Base-by-base conservation (phyloP, 2,329 filamentous ascomycete genomes). In the Cladobotryum mycophilum region DNA sequence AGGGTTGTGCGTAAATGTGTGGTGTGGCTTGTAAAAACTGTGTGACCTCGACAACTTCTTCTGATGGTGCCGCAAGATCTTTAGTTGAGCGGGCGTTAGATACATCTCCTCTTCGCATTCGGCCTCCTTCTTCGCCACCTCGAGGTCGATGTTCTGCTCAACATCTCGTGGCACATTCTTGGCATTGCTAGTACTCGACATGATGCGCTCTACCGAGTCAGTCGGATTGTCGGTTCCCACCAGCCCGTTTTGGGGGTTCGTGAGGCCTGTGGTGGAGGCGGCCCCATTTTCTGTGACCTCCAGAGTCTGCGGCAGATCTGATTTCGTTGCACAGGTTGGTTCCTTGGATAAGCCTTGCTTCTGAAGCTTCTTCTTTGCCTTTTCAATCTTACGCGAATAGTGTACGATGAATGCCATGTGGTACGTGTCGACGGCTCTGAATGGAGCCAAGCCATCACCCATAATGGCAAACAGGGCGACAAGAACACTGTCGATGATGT, bases 21-120 rank as follows among this genome's bases (percentile, higher is more conserved):
- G 89, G 66, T 95, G 86, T 0, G 89, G 88, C 61, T 91, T 91
- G 74, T 95, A 95, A 67, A 92, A 95, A 5, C 86, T 90, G 65
- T 95, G 89, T 0, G 85, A 89, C 58, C 86, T 89, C 62, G 85
- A 78, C 61, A 93, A 86, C 61, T 91, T 92, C 58, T 75, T 78
- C 62, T 91, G 86, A 61, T 95, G 89, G 63, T 93, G 84, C 46
- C 84, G 76, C 9, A 95, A 76, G 45, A 78, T 80, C 53, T 76
- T 76, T 61, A 90, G 85, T 64, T 93, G 86, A 33, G 38, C 53
- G 78, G 69, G 4, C 72, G 74, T 82, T 3, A 93, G 73, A 4
- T 89, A 84, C 0, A 81, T 81, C 36, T 76, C 72, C 33, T 80
- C 74, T n/a, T 67, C 64, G 17, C 76, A 69, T 20, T 71, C 67